Conservation (phyloP, 1,284 basidiomycete genomes). For the Coniophora puteana region DNA sequence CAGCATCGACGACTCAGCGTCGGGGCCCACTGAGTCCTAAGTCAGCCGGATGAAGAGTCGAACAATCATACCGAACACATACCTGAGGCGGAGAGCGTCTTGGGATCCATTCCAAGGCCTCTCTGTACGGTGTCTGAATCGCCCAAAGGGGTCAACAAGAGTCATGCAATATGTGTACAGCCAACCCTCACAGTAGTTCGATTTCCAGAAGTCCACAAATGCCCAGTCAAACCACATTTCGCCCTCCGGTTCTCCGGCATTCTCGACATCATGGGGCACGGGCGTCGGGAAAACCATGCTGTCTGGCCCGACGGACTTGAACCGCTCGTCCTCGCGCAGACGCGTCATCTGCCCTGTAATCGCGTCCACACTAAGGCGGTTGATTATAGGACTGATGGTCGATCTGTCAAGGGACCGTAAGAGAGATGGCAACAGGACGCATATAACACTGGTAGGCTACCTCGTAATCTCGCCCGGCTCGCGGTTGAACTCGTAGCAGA, state of each 20-base stretch:
- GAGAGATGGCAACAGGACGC: background rate
- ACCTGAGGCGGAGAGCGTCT: conserved; percentile 57
- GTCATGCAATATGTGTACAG: background rate
- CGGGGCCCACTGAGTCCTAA: conserved; percentile 66
- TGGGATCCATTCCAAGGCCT: conserved; percentile 61
- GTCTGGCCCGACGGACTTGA: conserved; percentile 87
- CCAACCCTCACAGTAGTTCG: conserved; percentile 78
- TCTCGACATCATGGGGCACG: conserved; percentile 28
- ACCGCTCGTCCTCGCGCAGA: conserved; percentile 87
- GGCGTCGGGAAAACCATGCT: conserved; percentile 50
- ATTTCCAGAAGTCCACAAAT: conserved; percentile 99
- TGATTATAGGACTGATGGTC: conserved; percentile 86
- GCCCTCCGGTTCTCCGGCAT: conserved; percentile 52
- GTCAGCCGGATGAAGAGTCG: no score
- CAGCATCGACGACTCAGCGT: conserved; percentile 74
- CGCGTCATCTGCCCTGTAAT: conserved; percentile 86
- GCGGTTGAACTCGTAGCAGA: conserved; percentile 93
- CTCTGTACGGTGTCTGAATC: conserved; percentile 64
- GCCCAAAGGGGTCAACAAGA: conserved; percentile 3
- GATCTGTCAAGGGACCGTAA: conserved; percentile 39
- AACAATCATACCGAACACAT: conserved; percentile 14
- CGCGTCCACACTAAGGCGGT: conserved; percentile 81
- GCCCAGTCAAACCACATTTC: conserved; percentile 98
- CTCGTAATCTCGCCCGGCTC: conserved; percentile 90
- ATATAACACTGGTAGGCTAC: conserved; percentile 33